These are phyloP conservation scores for Naganishia cerealis DNA, from an alignment of 1,284 basidiomycete genomes.

Conservation along the genomic window DNA sequence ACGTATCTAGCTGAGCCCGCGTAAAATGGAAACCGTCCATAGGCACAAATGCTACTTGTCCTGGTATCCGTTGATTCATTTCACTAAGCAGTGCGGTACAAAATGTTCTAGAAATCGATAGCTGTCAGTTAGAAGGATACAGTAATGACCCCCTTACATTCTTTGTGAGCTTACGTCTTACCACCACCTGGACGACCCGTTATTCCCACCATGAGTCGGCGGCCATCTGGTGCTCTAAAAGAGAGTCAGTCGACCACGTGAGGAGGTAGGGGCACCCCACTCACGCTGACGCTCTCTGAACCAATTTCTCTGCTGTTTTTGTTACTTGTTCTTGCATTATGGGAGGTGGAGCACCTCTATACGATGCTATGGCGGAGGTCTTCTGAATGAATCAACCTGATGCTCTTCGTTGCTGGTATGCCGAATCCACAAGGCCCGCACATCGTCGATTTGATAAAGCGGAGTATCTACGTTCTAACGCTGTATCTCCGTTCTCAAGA, in stretches of 20 bases:
- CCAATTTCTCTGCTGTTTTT: slow-evolving; percentile 8
- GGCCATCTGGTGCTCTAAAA: slow-evolving; percentile 9
- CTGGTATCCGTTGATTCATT: neutral
- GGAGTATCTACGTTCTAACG: neutral
- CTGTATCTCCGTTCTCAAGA: neutral
- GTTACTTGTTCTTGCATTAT: slow-evolving; percentile 16
- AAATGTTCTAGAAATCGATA: slow-evolving; percentile 1
- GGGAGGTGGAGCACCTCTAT: neutral
- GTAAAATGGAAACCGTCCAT: slow-evolving; percentile 35
- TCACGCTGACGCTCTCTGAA: slow-evolving; percentile 5
- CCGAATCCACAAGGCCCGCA: neutral
- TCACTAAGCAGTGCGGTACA: slow-evolving; percentile 14
- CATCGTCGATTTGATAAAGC: neutral
- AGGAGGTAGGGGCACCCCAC: neutral
- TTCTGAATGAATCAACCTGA: neutral
- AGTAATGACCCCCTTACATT: neutral
- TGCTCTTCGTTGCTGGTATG: neutral
- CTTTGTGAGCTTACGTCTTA: slow-evolving; percentile 19
- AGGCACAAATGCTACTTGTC: slow-evolving; percentile 26
- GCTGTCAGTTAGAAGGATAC: neutral
- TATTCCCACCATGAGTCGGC: slow-evolving; percentile 29
- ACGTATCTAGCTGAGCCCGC: slow-evolving; percentile 30
- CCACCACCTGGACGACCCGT: slow-evolving; percentile 31
- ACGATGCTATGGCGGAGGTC: neutral
- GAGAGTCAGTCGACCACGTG: neutral